phyloP scores from a whole-genome alignment of 148 eudicot genomes.

The Fagopyrum tataricum region DNA sequence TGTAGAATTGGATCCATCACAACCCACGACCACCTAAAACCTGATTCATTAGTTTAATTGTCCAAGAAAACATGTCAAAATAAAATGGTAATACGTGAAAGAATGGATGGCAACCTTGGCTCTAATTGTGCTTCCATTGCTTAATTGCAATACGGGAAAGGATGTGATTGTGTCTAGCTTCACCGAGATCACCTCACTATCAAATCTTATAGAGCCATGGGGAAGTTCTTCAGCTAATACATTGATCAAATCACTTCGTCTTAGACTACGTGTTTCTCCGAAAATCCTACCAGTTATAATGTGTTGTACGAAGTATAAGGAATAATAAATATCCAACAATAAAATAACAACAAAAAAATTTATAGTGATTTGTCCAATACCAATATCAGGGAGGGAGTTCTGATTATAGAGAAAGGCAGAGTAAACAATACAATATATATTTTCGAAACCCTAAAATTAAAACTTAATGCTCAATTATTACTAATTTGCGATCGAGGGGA shows the following conservation, averaged over 20 bases:
- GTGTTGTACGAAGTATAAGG: background rate
- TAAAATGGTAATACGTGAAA: too few relatives aligned
- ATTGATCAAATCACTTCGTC: slow-evolving; percentile 38
- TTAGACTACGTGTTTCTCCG: slow-evolving; percentile 38
- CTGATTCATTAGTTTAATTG: background rate
- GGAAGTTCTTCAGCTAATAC: slow-evolving; percentile 44
- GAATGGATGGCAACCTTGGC: slow-evolving; percentile 29
- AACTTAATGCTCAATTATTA: too few relatives aligned
- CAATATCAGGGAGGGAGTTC: too few relatives aligned
- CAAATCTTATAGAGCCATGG: slow-evolving; percentile 30
- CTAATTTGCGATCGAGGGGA: too few relatives aligned
- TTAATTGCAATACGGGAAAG: slow-evolving; percentile 29
- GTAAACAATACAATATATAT: too few relatives aligned
- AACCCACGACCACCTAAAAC: slow-evolving; percentile 43
- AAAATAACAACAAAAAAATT: background rate
- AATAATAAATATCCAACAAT: background rate
- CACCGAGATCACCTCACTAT: slow-evolving; percentile 32
- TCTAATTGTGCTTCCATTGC: slow-evolving; percentile 27
- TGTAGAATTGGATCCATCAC: slow-evolving; percentile 46
- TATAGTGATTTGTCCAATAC: too few relatives aligned
- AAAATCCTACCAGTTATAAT: background rate
- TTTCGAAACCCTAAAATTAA: too few relatives aligned
- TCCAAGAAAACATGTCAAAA: background rate
- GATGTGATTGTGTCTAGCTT: slow-evolving; percentile 22
- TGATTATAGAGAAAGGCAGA: too few relatives aligned